Percentiles rank a stretch among this genome's conserved stretches.
Evolutionary conservation across 805 yeast genomes (phyloP).

Genomic region (Candida nitratophila): DNA sequence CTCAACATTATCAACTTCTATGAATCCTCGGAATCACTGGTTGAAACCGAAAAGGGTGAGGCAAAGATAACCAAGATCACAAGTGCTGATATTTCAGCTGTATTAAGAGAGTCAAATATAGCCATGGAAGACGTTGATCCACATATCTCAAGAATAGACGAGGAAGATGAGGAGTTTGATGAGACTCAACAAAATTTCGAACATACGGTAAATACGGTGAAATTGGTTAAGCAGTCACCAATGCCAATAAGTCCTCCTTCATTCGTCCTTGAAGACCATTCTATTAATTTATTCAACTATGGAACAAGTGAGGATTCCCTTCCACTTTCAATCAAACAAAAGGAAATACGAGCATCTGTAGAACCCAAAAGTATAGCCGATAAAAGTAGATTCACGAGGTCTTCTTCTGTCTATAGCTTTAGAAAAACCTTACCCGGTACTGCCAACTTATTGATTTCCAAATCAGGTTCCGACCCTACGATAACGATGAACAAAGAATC

Average conservation of each 20-base stretch:
- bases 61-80: conserved; percentile 5
- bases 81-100: conserved; percentile 6
- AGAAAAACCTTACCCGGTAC: conserved; percentile 13
- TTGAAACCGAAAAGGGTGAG: conserved; percentile 2
- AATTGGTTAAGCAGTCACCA: not conserved
- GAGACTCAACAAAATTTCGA: not conserved
- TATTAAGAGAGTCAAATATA: not conserved
- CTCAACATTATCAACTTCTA: not conserved
- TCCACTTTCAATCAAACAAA: not conserved
- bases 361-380: too few relatives aligned
- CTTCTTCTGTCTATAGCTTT: conserved; percentile 8
- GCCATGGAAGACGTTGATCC: not conserved
- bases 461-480: not conserved
- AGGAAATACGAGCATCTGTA: not conserved
- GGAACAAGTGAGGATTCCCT: not conserved
- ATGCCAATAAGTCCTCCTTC: too few relatives aligned
- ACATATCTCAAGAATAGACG: not conserved
- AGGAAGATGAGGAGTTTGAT: not conserved
- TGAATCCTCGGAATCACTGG: conserved; percentile 6
- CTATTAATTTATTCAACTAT: not conserved
- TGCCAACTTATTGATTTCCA: not conserved
- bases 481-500: not conserved
- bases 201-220: too few relatives aligned
- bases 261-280: not conserved
- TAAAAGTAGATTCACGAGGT: not conserved